Conservation (phyloP, 2,329 filamentous ascomycete species). For the Emydomyces testavorans region DNA sequence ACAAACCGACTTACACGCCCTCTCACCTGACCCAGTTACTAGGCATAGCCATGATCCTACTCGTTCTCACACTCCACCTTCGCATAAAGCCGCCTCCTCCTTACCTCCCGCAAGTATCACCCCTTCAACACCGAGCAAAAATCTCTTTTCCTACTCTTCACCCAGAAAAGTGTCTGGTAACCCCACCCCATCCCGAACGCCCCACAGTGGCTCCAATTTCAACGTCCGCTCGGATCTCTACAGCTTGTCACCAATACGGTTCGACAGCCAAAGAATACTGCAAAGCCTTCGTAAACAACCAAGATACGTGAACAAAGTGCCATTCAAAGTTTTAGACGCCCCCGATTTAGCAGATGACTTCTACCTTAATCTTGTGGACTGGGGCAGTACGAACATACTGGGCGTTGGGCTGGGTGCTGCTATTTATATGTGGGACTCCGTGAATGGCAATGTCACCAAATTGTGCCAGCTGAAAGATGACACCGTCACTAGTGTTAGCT, state of each 20-base stretch:
- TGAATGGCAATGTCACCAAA: slow-evolving; percentile 81
- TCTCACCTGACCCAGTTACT: slow-evolving; percentile 46
- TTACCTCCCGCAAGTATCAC: slow-evolving; percentile 65
- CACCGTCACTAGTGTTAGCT: slow-evolving; percentile 89
- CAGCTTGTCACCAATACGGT: slow-evolving; percentile 85
- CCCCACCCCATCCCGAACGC: slow-evolving; percentile 77
- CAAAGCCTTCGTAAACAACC: slow-evolving; percentile 81
- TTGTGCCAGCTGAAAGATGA: slow-evolving; percentile 88
- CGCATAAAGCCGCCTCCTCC: slow-evolving; percentile 47
- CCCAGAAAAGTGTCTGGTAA: slow-evolving; percentile 65
- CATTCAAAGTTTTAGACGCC: slow-evolving; percentile 94
- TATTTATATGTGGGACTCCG: slow-evolving; percentile 97
- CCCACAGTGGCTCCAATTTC: slow-evolving; percentile 75
- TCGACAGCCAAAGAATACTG: slow-evolving; percentile 85
- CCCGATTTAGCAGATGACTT: slow-evolving; percentile 95
- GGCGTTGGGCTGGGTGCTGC: slow-evolving; percentile 85
- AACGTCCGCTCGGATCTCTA: slow-evolving; percentile 89
- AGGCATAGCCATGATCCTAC: slow-evolving; percentile 50
- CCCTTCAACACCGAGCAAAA: slow-evolving; percentile 93
- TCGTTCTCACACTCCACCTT: slow-evolving; percentile 70
- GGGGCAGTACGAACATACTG: slow-evolving; percentile 88
- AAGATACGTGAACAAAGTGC: slow-evolving; percentile 84
- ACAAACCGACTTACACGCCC: slow-evolving; percentile 56
- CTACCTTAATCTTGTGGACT: slow-evolving; percentile 93
- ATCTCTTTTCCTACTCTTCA: slow-evolving; percentile 85